Base-by-base conservation (phyloP, 768 basidiomycete species). In the Suillus clintonianus region DNA sequence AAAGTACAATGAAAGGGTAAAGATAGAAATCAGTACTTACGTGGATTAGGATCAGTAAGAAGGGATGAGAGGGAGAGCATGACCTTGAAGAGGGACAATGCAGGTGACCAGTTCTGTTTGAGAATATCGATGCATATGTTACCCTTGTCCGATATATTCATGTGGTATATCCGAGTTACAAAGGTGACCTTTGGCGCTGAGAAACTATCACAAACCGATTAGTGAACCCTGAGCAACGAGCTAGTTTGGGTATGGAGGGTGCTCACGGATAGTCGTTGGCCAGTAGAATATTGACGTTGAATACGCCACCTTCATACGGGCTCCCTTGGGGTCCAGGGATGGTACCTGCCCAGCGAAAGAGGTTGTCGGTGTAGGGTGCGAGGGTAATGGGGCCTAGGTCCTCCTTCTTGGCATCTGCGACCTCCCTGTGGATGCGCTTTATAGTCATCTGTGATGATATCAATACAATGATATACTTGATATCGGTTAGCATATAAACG, bases 51-150 rank as follows among this genome's bases (percentile, higher is more conserved):
- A 69, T 97, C 95, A 13, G 94, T 95, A 57, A 98, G 81, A 13
- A 98, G 85, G 0, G 94, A 96, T 0, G 94, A 96, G 5, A 98
- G 84, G 32, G 94, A 96, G 22, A 98, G 86, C 77, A 98, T 89
- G 71, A 97, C 92, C 80, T 98, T 97, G 83, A 92, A 95, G 55
- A 98, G 81, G 3, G 94, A 96, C 24, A 98, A 77, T 2, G 95
- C 95, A 8, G 95, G 95, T 1, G 93, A 95, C 95, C 95, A 98
- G 70, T 93, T 91, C 71, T 88, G 85, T 79, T 98, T 97, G 63
- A 98, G 84, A 58, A 97, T 94, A 77, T 97, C 92, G 68, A 95
- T 91, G 71, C 92, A 94, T 60, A 94, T 89, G 67, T 82, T 83
- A 48, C 91, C 92, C 59, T 85, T 83, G 62, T 92, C 90, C 58